phyloP scores from a whole-genome alignment of 2,329 filamentous ascomycete genomes.

The Claviceps sp. region DNA sequence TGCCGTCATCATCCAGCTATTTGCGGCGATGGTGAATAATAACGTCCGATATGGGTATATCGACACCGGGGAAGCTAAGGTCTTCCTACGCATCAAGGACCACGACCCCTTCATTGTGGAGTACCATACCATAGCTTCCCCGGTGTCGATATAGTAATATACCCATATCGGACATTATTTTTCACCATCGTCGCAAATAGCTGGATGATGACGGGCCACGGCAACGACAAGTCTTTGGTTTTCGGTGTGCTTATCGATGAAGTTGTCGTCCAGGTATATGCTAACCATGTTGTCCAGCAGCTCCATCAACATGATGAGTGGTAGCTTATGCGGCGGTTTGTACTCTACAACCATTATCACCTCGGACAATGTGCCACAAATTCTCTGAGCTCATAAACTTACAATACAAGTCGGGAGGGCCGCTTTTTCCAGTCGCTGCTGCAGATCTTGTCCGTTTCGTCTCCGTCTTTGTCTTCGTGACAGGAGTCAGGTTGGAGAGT shows the following conservation, averaged over 20 bases:
- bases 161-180: slow-evolving; percentile 7
- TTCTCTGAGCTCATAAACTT: no score
- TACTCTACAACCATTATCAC: slow-evolving; percentile 14
- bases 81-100: background rate
- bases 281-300: slow-evolving; percentile 17
- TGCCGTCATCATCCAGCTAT: slow-evolving; percentile 23
- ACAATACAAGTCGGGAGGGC: no score
- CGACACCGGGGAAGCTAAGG: no score
- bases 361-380: no score
- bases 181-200: slow-evolving; percentile 27
- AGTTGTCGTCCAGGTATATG: slow-evolving; percentile 15
- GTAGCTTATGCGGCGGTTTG: slow-evolving; percentile 24
- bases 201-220: slow-evolving; percentile 21
- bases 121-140: background rate
- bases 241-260: slow-evolving; percentile 14
- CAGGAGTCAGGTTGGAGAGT: no score
- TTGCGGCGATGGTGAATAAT: slow-evolving; percentile 25
- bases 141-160: no score
- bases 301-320: background rate
- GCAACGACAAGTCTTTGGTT: slow-evolving; percentile 16
- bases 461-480: no score
- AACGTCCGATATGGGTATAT: no score
- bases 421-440: no score
- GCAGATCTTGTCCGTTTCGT: no score
- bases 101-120: slow-evolving; percentile 2